Base-by-base conservation (phyloP, 768 basidiomycete species). In the Amylocystis lapponica region DNA sequence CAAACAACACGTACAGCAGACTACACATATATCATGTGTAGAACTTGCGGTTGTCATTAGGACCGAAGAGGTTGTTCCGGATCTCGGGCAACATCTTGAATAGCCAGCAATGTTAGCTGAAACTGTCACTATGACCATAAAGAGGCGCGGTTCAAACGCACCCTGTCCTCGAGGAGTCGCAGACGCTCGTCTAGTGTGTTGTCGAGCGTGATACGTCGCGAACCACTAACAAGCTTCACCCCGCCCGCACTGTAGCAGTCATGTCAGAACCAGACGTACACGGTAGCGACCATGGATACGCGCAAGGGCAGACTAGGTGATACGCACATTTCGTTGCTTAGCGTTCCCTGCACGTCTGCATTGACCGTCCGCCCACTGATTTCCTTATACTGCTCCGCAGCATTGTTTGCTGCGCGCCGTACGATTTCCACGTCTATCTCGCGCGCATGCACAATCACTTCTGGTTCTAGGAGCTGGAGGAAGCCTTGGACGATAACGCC, bases 161-260 rank as follows among this genome's bases (percentile, higher is more conserved):
- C 92, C 66, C 86, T 76, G 59, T 96, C 90, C 66, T 97, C 93
- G 30, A 99, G 68, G 51, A 98, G 63, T 51, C 82, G 75, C 57
- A 99, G 65, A 36, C 95, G 76, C 63, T 97, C 93, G 54, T 95
- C 94, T 39, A 99, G 70, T 2, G 94, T 93, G 60, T 99, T 98
- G 65, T 98, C 88, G 19, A 99, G 74, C 17, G 80, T 85, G 62
- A 97, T 97, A 39, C 90, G 79, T 26, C 75, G 73, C 9, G 74
- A 74, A 17, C 83, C 84, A 40, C 77, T 86, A 12, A 75, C 58
- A 14, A 97, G 75, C 55, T 82, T 81, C 36, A 96, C 68, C 12
- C 95, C 95, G 12, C 96, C 96, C 44, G 93, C 79, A 49, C 89
- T 90, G 47, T 6, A 19, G 20, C 23, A 31, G 20, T 30, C 22